These are phyloP conservation scores for Yarrowia alimentaria DNA, from an alignment of 805 yeast genomes.

Conservation along the genomic window DNA sequence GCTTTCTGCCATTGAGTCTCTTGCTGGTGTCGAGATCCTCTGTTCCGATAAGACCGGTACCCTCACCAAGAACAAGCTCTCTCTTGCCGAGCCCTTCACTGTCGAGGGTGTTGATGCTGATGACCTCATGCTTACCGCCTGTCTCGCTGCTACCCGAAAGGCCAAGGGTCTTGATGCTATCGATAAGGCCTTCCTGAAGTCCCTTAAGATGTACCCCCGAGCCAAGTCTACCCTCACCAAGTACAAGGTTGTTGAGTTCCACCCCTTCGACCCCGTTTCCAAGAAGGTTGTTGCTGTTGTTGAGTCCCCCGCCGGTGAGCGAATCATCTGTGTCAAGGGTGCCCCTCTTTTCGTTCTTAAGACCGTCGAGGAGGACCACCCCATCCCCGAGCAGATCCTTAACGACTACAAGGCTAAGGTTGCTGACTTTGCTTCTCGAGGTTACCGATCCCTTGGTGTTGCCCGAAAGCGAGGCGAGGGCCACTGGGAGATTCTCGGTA, in stretches of 20 bases:
- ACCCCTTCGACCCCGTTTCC: conserved; percentile 96
- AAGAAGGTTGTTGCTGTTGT: conserved; percentile 94
- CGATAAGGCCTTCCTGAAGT: conserved; percentile 93
- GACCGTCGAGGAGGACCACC: conserved; percentile 96
- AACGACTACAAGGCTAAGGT: conserved; percentile 96
- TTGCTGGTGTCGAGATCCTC: conserved; percentile 96
- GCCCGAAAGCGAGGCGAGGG: conserved; percentile 98
- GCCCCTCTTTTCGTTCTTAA: conserved; percentile 95
- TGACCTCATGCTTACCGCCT: conserved; percentile 94
- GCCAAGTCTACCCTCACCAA: conserved; percentile 90
- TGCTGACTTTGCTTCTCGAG: conserved; percentile 96
- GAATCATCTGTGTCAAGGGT: conserved; percentile 95
- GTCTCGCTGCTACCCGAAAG: conserved; percentile 97
- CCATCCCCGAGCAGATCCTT: conserved; percentile 89
- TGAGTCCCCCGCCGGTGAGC: conserved; percentile 94
- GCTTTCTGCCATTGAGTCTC: conserved; percentile 92
- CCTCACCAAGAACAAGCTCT: conserved; percentile 92
- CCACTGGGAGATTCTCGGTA: conserved; percentile 96
- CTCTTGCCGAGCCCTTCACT: conserved; percentile 95
- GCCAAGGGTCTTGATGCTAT: conserved; percentile 97
- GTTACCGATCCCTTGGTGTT: conserved; percentile 98
- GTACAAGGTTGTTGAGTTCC: conserved; percentile 93
- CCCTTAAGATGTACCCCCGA: conserved; percentile 82
- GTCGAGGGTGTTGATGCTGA: conserved; percentile 96
- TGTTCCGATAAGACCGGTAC: conserved; percentile 99